Percentiles rank a stretch among this genome's conserved stretches.
These are phyloP conservation scores for Luzula sylvatica DNA, from an alignment of 176 grass and related monocot species.

Conservation along the genomic window DNA sequence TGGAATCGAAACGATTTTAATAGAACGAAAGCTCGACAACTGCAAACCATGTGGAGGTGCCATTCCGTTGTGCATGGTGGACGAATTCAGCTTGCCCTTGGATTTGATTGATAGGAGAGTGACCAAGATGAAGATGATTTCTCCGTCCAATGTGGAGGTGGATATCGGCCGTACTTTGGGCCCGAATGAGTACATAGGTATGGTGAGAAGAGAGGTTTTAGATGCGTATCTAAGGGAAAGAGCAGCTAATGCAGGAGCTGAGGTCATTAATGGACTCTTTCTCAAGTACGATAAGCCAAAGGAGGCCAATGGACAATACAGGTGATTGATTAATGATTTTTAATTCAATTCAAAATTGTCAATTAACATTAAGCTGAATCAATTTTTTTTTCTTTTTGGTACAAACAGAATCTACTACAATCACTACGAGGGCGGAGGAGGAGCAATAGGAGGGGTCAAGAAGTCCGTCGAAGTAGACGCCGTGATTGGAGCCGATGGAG, in stretches of 20 bases:
- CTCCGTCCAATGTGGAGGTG: slow-evolving; percentile 95
- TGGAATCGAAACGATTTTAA: slow-evolving; percentile 84
- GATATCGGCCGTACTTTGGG: slow-evolving; percentile 82
- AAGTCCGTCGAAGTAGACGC: slow-evolving; percentile 71
- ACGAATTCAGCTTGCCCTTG: slow-evolving; percentile 83
- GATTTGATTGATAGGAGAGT: slow-evolving; percentile 84
- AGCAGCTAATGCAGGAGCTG: slow-evolving; percentile 50
- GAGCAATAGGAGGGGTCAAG: slow-evolving; percentile 50
- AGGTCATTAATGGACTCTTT: slow-evolving; percentile 89
- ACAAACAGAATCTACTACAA: slow-evolving; percentile 55
- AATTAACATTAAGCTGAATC: no score
- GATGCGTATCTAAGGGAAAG: slow-evolving; percentile 67
- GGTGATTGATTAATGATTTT: no score
- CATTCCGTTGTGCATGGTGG: slow-evolving; percentile 96
- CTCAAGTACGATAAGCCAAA: slow-evolving; percentile 59
- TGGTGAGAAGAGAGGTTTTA: slow-evolving; percentile 94
- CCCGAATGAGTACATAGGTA: slow-evolving; percentile 88
- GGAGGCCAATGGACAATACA: slow-evolving; percentile 49
- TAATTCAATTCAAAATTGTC: no score
- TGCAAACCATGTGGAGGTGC: slow-evolving; percentile 96
- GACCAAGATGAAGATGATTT: slow-evolving; percentile 99
- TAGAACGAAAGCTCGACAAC: slow-evolving; percentile 98
- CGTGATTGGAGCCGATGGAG: slow-evolving; percentile 88
- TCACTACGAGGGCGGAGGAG: slow-evolving; percentile 46
- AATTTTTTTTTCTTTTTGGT: background rate